phyloP scores from a whole-genome alignment of 805 yeast genomes.

The Saccharomycopsis sp. region DNA sequence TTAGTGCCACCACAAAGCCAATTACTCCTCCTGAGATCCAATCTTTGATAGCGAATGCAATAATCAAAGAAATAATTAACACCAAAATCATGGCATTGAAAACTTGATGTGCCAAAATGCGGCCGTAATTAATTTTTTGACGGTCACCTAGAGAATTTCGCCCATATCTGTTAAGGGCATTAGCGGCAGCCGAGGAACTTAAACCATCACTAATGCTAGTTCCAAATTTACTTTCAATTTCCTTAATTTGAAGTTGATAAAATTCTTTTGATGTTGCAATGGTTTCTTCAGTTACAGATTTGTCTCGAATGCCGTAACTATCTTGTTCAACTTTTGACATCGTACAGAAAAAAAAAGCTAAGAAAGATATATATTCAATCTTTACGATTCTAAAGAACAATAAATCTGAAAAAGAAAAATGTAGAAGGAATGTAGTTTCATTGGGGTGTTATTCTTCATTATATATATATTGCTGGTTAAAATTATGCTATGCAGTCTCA shows the following conservation, averaged over 20 bases:
- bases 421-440: no score
- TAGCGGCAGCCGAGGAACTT: slow-evolving; percentile 25
- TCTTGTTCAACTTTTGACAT: no score
- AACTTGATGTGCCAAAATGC: slow-evolving; percentile 57
- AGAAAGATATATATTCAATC: no score
- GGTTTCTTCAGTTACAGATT: no score
- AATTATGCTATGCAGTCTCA: no score
- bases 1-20: slow-evolving; percentile 56
- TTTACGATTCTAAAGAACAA: no score
- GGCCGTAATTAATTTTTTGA: slow-evolving; percentile 43
- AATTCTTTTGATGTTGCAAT: neutral
- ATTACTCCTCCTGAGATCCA: slow-evolving; percentile 83
- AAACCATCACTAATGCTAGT: slow-evolving; percentile 47
- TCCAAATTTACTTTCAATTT: slow-evolving; percentile 33
- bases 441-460: no score
- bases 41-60: slow-evolving; percentile 65
- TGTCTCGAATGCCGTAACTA: no score
- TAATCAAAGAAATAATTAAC: slow-evolving; percentile 58
- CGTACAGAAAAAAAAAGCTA: no score
- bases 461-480: no score
- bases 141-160: slow-evolving; percentile 57
- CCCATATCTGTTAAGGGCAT: slow-evolving; percentile 37
- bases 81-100: slow-evolving; percentile 78
- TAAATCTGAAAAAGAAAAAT: no score
- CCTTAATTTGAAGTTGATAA: slow-evolving; percentile 22